A percentile compares a stretch with the other conserved stretches of the same genome.
phyloP scores from a whole-genome alignment of 73 alveolate genomes.

The Paraurostyla sp. region DNA sequence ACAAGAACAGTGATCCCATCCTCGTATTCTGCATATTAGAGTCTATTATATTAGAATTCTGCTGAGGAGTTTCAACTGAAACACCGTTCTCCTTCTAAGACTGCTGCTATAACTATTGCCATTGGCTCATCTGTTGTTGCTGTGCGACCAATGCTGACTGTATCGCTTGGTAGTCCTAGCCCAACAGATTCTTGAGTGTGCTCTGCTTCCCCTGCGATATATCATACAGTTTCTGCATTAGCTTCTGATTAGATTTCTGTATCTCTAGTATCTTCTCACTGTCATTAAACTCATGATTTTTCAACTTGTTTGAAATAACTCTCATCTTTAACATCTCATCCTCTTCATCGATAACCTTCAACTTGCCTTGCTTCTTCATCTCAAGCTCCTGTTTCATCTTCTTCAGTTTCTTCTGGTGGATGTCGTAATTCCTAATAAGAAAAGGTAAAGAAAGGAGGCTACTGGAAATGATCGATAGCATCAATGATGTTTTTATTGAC shows the following conservation, averaged over 20 bases:
- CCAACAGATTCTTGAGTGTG: background rate
- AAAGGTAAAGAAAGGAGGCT: background rate
- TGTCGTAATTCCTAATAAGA: slow-evolving; percentile 12
- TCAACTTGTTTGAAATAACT: slow-evolving; percentile 24
- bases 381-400: slow-evolving; percentile 21
- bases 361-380: slow-evolving; percentile 32
- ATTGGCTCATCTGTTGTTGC: background rate
- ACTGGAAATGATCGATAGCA: slow-evolving; percentile 43
- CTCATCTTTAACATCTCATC: slow-evolving; percentile 36
- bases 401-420: slow-evolving; percentile 44
- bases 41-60: too few relatives aligned
- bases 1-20: background rate
- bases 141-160: background rate
- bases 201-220: slow-evolving; percentile 45
- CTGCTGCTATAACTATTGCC: background rate
- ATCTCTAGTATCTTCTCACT: slow-evolving; percentile 49
- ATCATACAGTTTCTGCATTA: slow-evolving; percentile 39
- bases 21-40: slow-evolving; percentile 5
- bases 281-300: slow-evolving; percentile 41
- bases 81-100: background rate
- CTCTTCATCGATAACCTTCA: slow-evolving; percentile 49
- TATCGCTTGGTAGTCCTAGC: background rate
- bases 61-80: background rate
- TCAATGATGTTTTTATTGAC: slow-evolving; percentile 52
- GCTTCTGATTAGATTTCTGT: slow-evolving; percentile 30